A percentile compares a stretch with the other conserved stretches of the same genome.
Evolutionary conservation across 2,329 filamentous ascomycete species (phyloP).

Genomic region (Colletotrichum sp.): DNA sequence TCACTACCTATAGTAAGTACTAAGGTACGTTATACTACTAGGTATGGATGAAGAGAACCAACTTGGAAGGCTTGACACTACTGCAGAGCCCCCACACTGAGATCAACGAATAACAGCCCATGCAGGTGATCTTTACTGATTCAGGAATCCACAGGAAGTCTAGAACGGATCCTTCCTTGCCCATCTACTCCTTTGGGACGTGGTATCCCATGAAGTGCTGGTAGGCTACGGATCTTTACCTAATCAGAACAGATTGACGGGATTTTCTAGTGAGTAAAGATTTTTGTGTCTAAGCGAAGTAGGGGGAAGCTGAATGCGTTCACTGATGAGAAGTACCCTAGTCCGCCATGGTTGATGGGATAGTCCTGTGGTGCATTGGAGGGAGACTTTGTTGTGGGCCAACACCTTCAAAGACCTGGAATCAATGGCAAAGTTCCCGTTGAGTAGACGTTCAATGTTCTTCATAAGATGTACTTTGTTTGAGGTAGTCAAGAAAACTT

Average conservation of each 20-base stretch:
- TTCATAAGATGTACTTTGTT: neutral
- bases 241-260: neutral
- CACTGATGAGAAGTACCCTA: neutral
- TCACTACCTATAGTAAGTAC: neutral
- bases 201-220: neutral
- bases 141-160: neutral
- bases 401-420: rapidly evolving
- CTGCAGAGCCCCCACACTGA: neutral
- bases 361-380: neutral
- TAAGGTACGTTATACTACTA: neutral
- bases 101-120: neutral
- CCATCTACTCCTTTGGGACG: neutral
- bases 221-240: rapidly evolving
- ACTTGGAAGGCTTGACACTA: neutral
- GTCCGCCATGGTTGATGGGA: neutral
- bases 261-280: rapidly evolving
- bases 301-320: rapidly evolving
- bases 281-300: rapidly evolving
- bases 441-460: neutral
- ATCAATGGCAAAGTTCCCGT: rapidly evolving
- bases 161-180: neutral
- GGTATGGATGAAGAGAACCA: neutral
- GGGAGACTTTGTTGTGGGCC: neutral
- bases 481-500: neutral
- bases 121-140: neutral